Base-by-base conservation (phyloP, 352 stramenopile genomes). In the Phytophthora boehmeriae region DNA sequence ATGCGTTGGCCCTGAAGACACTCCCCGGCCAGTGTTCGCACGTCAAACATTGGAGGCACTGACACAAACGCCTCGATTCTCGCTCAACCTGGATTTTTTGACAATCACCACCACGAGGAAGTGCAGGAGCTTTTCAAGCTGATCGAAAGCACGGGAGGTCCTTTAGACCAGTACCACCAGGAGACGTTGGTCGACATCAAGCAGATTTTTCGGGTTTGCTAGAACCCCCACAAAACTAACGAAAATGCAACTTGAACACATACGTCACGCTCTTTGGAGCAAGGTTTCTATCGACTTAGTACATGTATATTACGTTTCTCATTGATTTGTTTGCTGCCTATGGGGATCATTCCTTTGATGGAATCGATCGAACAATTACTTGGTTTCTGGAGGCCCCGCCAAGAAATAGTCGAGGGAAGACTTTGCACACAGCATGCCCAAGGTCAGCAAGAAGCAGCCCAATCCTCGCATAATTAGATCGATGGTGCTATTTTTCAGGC, bases 361-460 rank as follows among this genome's bases (percentile, higher is more conserved):
- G 11, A 49, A 23, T 23, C 25, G 6, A 11, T 39, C 16, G 2
- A 32, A 45, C 4, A 23, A 27, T 62, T 65, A 72, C 23, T 80
- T 84, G 23, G 72, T 55, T 38, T 87, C 71, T 14, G 71, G 38
- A 8, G 70, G 41, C 11, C 65, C 61, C 46, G 64, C 82, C 11
- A 94, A 64, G 27, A 96, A 96, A 59, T 94, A 95, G 22, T 93
- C 86, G 27, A 93, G 56, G 17, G 88, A 89, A 41, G 88, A 96
- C 63, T 96, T 96, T 27, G 88, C 87, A 55, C 86, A 96, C 17
- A 93, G 60, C 3, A 88, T 51, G 4, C 86, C 88, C 38, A 96
- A 75, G 25, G 76, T 86, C 20, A 96, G 76, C 50, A 96, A 63
- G 54, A 96, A 93, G 65, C 81, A 89, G 11, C 88, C 88, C 65